Base-by-base conservation (phyloP, 495 filamentous ascomycete species). In the Tuber melanosporum region DNA sequence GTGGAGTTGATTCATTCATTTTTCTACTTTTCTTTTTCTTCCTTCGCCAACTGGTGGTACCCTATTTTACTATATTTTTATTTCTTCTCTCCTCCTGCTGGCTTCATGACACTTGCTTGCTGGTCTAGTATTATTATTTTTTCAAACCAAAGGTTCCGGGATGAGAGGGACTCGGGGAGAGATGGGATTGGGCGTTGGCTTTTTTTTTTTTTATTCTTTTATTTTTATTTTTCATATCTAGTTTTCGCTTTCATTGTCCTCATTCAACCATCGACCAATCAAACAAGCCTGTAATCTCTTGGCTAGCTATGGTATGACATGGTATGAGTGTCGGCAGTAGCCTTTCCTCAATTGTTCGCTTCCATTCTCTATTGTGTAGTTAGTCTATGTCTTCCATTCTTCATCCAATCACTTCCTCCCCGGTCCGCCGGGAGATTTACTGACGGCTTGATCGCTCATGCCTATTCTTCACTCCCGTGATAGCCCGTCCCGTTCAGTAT, bases 121-220 rank as follows among this genome's bases (percentile, higher is more conserved):
- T 66, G 12, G 32, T 66, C 57, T 66, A 66, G 52, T 62, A 26
- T 62, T 10, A 32, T 66, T 26, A 41, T 36, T 8, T 14, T 66
- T 36, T 36, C 32, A 4, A 26, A 26, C 57, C 26, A 14, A 36
- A 36, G 14, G 57, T 7, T 66, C 57, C 36, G 57, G 26, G 32
- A 36, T 66, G 57, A 26, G 32, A 19, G 26, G n/a, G n/a, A 32
- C n/a, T 62, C 14, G 9, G 52, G 9, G 52, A n/a, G 52, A 62
- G 52, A 62, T 62, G 52, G 52, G n/a, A 62, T 62, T 62, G 52
- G 52, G 52, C 52, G 52, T 62, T 62, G 52, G 52, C 52, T 62
- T 62, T 62, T 26, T 22, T 6, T 49, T 22, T 0, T 49, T 22
- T 22, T 49, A 20, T 22, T 22, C 0, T 32, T 26, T 14, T 26